These are phyloP conservation scores for Trichoderma afroharzianum DNA, from an alignment of 2,329 filamentous ascomycete species.

Conservation along the genomic window DNA sequence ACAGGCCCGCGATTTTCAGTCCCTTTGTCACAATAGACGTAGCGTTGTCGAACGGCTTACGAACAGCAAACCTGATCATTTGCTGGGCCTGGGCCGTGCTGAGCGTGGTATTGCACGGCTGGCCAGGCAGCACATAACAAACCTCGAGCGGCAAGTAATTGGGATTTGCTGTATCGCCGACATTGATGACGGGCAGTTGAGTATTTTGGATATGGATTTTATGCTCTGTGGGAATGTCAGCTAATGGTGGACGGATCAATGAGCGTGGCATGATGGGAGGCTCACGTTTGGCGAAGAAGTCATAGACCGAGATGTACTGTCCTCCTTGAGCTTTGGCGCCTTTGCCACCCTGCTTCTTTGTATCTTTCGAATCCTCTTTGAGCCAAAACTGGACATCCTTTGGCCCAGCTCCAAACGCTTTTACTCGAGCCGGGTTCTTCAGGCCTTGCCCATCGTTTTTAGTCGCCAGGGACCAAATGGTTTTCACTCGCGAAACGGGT, in stretches of 20 bases:
- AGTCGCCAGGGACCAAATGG: conserved; percentile 35
- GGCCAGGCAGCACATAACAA: conserved; percentile 53
- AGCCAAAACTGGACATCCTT: conserved; percentile 54
- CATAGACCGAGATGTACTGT: conserved; percentile 48
- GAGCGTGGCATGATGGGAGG: neutral
- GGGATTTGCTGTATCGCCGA: conserved; percentile 50
- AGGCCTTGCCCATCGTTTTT: conserved; percentile 30
- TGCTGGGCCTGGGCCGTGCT: conserved; percentile 48
- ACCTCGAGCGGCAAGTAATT: conserved; percentile 57
- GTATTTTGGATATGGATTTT: conserved; percentile 34
- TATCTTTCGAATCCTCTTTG: conserved; percentile 18
- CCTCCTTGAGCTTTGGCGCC: conserved; percentile 25
- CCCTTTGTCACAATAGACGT: conserved; percentile 51
- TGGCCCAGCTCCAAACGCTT: conserved; percentile 42
- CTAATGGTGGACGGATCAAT: neutral
- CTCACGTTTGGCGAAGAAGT: conserved; percentile 46
- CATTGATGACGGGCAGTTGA: conserved; percentile 53
- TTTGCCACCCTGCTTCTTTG: conserved; percentile 8
- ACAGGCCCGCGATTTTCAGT: conserved; percentile 46
- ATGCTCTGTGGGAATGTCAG: conserved; percentile 28
- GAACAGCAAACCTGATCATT: conserved; percentile 61
- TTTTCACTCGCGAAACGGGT: conserved; percentile 36
- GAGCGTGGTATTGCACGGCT: conserved; percentile 50
- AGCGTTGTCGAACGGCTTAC: conserved; percentile 53
- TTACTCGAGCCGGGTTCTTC: conserved; percentile 27